phyloP scores from a whole-genome alignment of 2,329 filamentous ascomycete genomes.

The Tolypocladium amazonense region DNA sequence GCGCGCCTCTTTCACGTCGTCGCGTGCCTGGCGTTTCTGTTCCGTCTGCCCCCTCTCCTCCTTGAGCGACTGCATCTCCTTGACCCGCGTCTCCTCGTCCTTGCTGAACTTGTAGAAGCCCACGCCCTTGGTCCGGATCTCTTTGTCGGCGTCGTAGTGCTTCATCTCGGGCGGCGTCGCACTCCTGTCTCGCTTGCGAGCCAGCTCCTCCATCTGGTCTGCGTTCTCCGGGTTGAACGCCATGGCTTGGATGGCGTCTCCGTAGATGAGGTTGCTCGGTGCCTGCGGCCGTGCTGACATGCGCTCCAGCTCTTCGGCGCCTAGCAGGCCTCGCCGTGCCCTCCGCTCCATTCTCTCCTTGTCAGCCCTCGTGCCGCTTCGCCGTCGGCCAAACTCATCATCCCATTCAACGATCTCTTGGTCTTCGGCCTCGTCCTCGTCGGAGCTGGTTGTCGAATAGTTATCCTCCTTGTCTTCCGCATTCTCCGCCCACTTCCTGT shows the following conservation, averaged over 20 bases:
- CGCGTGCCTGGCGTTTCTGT: slow-evolving; percentile 42
- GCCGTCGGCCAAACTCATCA: slow-evolving; percentile 84
- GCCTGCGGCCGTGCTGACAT: slow-evolving; percentile 58
- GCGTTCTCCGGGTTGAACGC: slow-evolving; percentile 72
- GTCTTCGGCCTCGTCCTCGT: slow-evolving; percentile 29
- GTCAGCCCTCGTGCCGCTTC: slow-evolving; percentile 61
- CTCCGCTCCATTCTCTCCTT: slow-evolving; percentile 52
- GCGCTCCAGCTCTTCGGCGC: slow-evolving; percentile 51
- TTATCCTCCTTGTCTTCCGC: slow-evolving; percentile 43
- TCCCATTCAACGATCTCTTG: slow-evolving; percentile 71
- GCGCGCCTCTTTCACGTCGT: slow-evolving; percentile 47
- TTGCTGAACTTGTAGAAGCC: slow-evolving; percentile 86
- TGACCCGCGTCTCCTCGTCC: slow-evolving; percentile 53
- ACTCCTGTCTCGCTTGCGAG: slow-evolving; percentile 65
- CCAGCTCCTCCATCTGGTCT: slow-evolving; percentile 67
- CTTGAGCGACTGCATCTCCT: slow-evolving; percentile 67
- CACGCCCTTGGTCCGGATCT: slow-evolving; percentile 79
- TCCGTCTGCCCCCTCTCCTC: slow-evolving; percentile 60
- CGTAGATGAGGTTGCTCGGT: slow-evolving; percentile 67
- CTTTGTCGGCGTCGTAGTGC: slow-evolving; percentile 78
- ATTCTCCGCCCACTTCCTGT: slow-evolving; percentile 83
- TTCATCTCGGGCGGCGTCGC: slow-evolving; percentile 68
- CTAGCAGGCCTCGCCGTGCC: slow-evolving; percentile 35
- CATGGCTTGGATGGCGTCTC: slow-evolving; percentile 71
- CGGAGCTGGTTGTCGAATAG: slow-evolving; percentile 36